Evolutionary conservation across 1,284 basidiomycete genomes (phyloP).

Genomic region (Rhodofomes roseus): DNA sequence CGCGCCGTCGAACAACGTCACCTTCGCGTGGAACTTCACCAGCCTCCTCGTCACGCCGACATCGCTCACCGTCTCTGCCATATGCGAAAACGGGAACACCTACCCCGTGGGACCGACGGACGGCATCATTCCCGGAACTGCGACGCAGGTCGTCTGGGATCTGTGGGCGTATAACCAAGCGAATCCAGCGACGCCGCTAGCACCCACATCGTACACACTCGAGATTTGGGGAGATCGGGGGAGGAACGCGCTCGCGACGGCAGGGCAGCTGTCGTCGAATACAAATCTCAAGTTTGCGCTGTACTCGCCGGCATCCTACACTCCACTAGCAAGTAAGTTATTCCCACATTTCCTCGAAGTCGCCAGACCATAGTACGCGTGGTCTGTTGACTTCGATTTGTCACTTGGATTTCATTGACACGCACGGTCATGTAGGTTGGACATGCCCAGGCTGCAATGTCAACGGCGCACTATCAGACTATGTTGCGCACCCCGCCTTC

Average conservation of each 20-base stretch:
- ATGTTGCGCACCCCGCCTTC: conserved; percentile 59
- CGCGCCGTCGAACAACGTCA: conserved; percentile 67
- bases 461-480: conserved; percentile 44
- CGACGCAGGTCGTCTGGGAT: conserved; percentile 80
- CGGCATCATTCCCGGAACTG: conserved; percentile 67
- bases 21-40: conserved; percentile 92
- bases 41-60: conserved; percentile 65
- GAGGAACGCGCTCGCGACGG: conserved; percentile 47
- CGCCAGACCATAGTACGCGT: neutral
- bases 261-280: conserved; percentile 73
- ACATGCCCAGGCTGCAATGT: conserved; percentile 69
- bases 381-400: no score
- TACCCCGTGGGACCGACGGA: conserved; percentile 83
- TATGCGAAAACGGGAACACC: conserved; percentile 83
- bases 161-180: conserved; percentile 71
- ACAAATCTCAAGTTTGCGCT: conserved; percentile 75
- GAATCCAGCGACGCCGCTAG: conserved; percentile 65
- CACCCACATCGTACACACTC: conserved; percentile 72
- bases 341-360: conserved; percentile 15
- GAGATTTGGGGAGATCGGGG: conserved; percentile 81
- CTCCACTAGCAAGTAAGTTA: conserved; percentile 63
- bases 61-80: conserved; percentile 76
- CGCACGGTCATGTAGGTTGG: conserved; percentile 55
- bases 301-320: conserved; percentile 81
- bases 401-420: neutral